These are phyloP conservation scores for Cryptococcus sp. DNA, from an alignment of 1,284 basidiomycete genomes.

Conservation along the genomic window DNA sequence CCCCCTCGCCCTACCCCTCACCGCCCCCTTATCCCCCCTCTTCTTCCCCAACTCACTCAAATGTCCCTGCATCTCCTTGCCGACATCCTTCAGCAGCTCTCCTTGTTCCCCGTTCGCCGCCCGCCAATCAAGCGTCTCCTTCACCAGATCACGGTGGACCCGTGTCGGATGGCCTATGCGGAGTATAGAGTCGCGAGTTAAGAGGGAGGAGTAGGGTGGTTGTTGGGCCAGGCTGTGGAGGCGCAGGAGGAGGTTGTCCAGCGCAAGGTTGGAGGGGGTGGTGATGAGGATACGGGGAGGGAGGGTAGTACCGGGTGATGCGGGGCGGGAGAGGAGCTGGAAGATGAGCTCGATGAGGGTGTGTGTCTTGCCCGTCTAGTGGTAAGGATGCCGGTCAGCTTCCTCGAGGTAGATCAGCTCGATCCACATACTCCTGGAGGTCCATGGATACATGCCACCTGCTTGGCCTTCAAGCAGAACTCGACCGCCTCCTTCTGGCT, in stretches of 20 bases:
- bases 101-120: slow-evolving; percentile 74
- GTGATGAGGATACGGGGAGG: slow-evolving; percentile 55
- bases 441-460: slow-evolving; percentile 92
- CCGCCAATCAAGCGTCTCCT: slow-evolving; percentile 83
- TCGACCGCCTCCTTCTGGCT: slow-evolving; percentile 73
- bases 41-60: slow-evolving; percentile 68
- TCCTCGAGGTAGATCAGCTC: background rate
- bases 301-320: slow-evolving; percentile 29
- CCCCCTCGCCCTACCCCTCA: slow-evolving; percentile 64
- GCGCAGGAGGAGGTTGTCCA: slow-evolving; percentile 83
- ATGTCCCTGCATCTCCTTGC: slow-evolving; percentile 70
- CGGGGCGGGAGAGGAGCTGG: slow-evolving; percentile 60
- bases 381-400: slow-evolving; percentile 5
- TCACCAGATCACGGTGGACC: slow-evolving; percentile 72
- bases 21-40: slow-evolving; percentile 65
- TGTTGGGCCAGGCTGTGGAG: slow-evolving; percentile 49
- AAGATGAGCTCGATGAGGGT: slow-evolving; percentile 86
- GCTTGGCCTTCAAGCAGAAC: slow-evolving; percentile 51
- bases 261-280: slow-evolving; percentile 49
- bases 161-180: slow-evolving; percentile 90
- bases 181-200: slow-evolving; percentile 56
- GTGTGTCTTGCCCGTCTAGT: slow-evolving; percentile 78
- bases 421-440: slow-evolving; percentile 68
- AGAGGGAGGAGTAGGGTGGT: slow-evolving; percentile 31
- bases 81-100: slow-evolving; percentile 76